Evolutionary conservation across 2,329 filamentous ascomycete genomes (phyloP), one percentile per base, ranked within the genome.

Genomic region (Chrysosporium keratinophilum): DNA sequence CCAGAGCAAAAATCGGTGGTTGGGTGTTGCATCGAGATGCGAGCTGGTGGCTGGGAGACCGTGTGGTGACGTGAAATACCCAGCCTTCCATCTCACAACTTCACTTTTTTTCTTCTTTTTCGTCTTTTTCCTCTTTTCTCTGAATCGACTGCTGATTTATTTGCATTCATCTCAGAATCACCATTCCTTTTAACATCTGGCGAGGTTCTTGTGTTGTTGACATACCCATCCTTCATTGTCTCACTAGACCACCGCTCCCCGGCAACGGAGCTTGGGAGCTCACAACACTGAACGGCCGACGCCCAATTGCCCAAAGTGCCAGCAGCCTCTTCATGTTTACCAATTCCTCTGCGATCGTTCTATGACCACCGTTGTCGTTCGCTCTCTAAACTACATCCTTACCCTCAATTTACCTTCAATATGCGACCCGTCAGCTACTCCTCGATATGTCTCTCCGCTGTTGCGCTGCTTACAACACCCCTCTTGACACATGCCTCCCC

Each of bases 401-500:
- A 11, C 15, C 15, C 35, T 20, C 17, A 23, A 14, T 23, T 20
- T 35, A 12, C 7, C 14, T 31, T 15, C 49, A 43, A 9, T 6
- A 52, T 53, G 50, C 50, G 50, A 15, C 34, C 17, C 17, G 19
- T 41, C 34, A 45, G 28, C 17, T 19, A 23, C 40, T 17, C 17
- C 6, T 44, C 37, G 10, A 34, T 60, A 15, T 54, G 61, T 47
- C 56, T 67, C 17, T 63, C 65, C 42, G 58, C 63, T 44, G 59
- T 69, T 50, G 44, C 62, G 44, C 39, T 68, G 53, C 60, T 67
- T 44, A 45, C 60, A 56, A 56, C 49, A 39, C 52, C 53, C 12
- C 19, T 43, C 31, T 41, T 44, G 58, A 52, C 57, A 62, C 12
- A 59, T 58, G 67, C 68, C 46, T 66, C 62, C 23, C 67, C 69